These are phyloP conservation scores for Chimonanthus salicifolius DNA, from an alignment of 164 flowering plant genomes.

Conservation along the genomic window DNA sequence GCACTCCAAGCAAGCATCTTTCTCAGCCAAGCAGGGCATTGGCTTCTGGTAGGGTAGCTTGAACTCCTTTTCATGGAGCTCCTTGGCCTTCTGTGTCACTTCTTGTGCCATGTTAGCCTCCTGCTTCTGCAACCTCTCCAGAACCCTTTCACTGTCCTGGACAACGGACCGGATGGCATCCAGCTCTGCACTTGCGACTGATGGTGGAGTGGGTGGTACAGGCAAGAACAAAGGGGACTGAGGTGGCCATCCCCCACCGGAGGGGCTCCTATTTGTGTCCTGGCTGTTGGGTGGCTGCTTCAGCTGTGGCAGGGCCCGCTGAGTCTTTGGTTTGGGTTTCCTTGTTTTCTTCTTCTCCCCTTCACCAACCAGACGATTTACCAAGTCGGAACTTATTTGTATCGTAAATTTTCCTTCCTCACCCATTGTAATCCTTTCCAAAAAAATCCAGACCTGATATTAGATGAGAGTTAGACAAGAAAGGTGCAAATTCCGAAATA, in stretches of 20 bases:
- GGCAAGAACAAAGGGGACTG: slow-evolving; percentile 64
- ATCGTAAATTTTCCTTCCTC: slow-evolving; percentile 5
- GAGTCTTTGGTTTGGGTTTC: slow-evolving; percentile 9
- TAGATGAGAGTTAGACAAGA: no score
- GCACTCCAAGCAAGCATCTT: slow-evolving; percentile 60
- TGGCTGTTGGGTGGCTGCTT: slow-evolving; percentile 28
- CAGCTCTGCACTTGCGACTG: slow-evolving; percentile 38
- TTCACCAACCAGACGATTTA: slow-evolving; percentile 44
- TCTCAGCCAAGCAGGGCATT: slow-evolving; percentile 61
- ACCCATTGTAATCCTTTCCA: neutral
- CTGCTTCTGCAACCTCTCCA: slow-evolving; percentile 59
- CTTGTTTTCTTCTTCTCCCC: slow-evolving; percentile 34
- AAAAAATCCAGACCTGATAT: no score
- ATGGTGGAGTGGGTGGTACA: slow-evolving; percentile 30
- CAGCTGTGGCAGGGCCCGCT: slow-evolving; percentile 21
- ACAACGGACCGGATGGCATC: slow-evolving; percentile 49
- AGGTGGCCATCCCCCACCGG: slow-evolving; percentile 59
- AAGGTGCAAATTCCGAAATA: no score
- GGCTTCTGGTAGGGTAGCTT: slow-evolving; percentile 78
- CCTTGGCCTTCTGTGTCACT: slow-evolving; percentile 75
- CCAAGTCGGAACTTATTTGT: slow-evolving; percentile 40
- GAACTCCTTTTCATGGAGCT: slow-evolving; percentile 86
- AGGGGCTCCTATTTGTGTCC: slow-evolving; percentile 23
- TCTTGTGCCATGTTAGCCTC: slow-evolving; percentile 63
- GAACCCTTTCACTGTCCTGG: slow-evolving; percentile 40